Percentiles rank a stretch among this genome's conserved stretches.
Conservation (phyloP, 441 rosid genomes). For the Geranium incanum region DNA sequence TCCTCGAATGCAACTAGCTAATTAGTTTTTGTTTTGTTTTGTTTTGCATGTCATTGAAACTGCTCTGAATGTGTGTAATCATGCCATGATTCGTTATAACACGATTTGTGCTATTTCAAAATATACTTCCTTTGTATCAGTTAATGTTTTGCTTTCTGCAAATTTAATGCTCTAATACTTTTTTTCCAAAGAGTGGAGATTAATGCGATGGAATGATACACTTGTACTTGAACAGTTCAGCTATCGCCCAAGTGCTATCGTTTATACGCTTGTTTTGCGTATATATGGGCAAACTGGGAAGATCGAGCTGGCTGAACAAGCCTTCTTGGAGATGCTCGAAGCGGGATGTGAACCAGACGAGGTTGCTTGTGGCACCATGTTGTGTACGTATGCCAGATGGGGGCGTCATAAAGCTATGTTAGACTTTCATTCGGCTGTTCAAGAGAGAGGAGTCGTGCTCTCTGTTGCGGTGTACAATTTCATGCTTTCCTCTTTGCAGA, state of each 20-base stretch:
- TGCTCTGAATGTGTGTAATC: background rate
- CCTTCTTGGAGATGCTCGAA: constrained; percentile 89
- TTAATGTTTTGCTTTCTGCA: background rate
- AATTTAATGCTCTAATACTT: background rate
- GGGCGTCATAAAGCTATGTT: constrained; percentile 77
- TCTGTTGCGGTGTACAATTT: constrained; percentile 74
- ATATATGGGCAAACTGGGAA: constrained; percentile 84
- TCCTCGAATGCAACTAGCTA: background rate
- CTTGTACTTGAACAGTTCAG: constrained; percentile 57
- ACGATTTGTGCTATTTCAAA: background rate
- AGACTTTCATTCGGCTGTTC: constrained; percentile 61
- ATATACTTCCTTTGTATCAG: background rate
- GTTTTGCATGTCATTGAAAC: background rate
- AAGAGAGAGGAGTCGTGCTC: constrained; percentile 50
- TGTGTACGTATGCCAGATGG: constrained; percentile 94
- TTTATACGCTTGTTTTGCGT: constrained; percentile 68
- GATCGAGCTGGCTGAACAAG: constrained; percentile 70
- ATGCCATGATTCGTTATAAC: background rate
- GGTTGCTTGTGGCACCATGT: constrained; percentile 89
- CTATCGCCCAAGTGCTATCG: constrained; percentile 68
- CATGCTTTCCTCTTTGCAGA: constrained; percentile 88
- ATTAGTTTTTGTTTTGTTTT: background rate
- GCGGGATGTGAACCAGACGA: constrained; percentile 83
- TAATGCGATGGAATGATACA: constrained; percentile 36
- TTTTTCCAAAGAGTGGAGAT: constrained; percentile 14